These are phyloP conservation scores for Amauroascus niger DNA, from an alignment of 2,329 filamentous ascomycete species.

Conservation along the genomic window DNA sequence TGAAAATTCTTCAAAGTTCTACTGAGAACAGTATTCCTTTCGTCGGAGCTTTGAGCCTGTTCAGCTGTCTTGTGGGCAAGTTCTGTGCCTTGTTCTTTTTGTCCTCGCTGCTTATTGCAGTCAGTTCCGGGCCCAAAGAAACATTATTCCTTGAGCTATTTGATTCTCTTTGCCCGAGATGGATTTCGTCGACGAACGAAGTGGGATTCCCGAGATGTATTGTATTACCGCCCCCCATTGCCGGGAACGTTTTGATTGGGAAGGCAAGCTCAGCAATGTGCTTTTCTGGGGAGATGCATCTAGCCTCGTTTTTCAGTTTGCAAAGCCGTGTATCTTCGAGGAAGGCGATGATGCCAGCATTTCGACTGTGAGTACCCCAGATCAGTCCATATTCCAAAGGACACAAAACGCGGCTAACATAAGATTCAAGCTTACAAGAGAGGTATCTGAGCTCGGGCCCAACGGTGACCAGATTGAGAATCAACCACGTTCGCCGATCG, in stretches of 20 bases:
- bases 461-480: background rate
- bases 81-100: background rate
- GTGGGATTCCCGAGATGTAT: conserved; percentile 6
- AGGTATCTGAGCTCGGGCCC: background rate
- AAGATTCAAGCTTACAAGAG: background rate
- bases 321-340: conserved; percentile 3
- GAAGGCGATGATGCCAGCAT: background rate
- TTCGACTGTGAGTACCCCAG: background rate
- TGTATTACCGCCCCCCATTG: conserved; percentile 8
- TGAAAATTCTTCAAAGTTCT: background rate
- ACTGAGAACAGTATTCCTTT: background rate
- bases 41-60: background rate
- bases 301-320: conserved; percentile 2
- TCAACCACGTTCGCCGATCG: background rate
- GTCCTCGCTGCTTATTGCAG: background rate
- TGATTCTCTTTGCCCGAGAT: background rate
- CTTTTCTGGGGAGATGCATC: conserved; percentile 10
- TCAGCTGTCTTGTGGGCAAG: background rate
- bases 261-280: conserved; percentile 4
- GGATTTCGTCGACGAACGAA: background rate
- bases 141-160: background rate
- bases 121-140: background rate
- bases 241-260: conserved; percentile 11
- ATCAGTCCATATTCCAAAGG: background rate
- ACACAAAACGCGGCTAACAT: background rate